Conservation (phyloP, 2,329 filamentous ascomycete genomes). For the Colletotrichum nymphaeae region DNA sequence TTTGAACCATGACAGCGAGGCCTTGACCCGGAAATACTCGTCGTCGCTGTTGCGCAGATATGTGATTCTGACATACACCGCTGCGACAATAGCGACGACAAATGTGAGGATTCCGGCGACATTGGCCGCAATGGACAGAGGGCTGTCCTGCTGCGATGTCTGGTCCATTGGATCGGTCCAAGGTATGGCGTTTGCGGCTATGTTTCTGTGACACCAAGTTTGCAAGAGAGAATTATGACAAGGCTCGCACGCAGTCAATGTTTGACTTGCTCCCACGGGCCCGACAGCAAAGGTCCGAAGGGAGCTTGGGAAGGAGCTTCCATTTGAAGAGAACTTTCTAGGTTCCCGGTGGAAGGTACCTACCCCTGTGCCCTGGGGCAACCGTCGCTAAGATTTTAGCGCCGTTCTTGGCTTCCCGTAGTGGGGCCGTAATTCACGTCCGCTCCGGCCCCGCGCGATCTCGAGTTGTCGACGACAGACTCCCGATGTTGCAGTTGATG, state of each 20-base stretch:
- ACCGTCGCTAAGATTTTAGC: slow-evolving; percentile 6
- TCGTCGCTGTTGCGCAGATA: slow-evolving; percentile 58
- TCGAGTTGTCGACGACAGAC: background rate
- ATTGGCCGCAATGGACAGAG: slow-evolving; percentile 56
- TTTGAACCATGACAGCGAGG: slow-evolving; percentile 60
- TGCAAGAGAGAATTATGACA: background rate
- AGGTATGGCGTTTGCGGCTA: background rate
- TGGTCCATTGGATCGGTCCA: slow-evolving; percentile 10
- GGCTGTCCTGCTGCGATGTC: slow-evolving; percentile 49
- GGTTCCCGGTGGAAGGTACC: background rate
- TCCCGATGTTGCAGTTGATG: background rate
- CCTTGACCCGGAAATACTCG: slow-evolving; percentile 60
- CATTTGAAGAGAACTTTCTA: background rate
- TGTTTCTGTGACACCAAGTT: background rate
- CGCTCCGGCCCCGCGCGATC: background rate
- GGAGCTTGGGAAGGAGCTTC: background rate
- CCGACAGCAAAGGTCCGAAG: background rate
- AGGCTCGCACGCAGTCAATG: background rate
- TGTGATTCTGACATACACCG: slow-evolving; percentile 55
- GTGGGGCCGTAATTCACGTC: background rate
- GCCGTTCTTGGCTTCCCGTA: background rate
- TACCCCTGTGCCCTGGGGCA: background rate
- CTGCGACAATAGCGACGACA: slow-evolving; percentile 56
- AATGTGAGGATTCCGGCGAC: slow-evolving; percentile 60
- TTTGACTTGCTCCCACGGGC: background rate